Base-by-base conservation (phyloP, 2,329 filamentous ascomycete species). In the Fusarium sp. region DNA sequence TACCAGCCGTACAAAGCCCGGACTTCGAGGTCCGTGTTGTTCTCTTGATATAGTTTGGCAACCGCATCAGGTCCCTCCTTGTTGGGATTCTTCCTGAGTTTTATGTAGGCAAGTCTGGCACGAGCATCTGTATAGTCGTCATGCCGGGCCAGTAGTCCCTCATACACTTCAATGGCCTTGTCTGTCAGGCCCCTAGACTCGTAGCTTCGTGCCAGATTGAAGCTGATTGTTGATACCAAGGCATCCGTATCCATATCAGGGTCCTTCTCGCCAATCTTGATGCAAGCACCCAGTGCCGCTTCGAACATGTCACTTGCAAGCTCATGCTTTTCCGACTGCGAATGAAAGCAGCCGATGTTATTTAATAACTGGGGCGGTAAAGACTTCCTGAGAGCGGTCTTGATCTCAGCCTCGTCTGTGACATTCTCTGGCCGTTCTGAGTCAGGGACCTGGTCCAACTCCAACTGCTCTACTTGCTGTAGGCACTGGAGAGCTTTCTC, bases 311-410 rank as follows among this genome's bases (percentile, higher is more conserved):
- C 91, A 70, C 93, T 91, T 23, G 96, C 94, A 65, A 89, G 85
- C 21, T 91, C 89, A 68, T 92, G 90, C 77, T 93, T 94, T 74
- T 97, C 94, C 4, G 90, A 87, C 77, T 97, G 94, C 72, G 93
- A 98, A 72, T 97, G 89, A 81, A 98, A 98, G 79, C 94, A 98
- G 7, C 93, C 96, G 77, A 98, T 97, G 78, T 99, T 99, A 84
- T 98, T 99, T 44, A 99, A 86, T 4, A 98, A 85, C 76, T 97
- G 94, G 6, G 96, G 96, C 2, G 94, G 93, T 3, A 99, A 84
- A 62, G 91, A 85, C 76, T 94, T 92, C 56, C 94, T 90, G 28
- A 97, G 84, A 18, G 86, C 84, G 23, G 83, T 83, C 58, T 87
- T 87, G 59, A 88, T 81, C 30, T 88, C 85, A 5, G 84, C 85